Conservation (phyloP, 2,329 filamentous ascomycete genomes). For the Talaromyces atroroseus region DNA sequence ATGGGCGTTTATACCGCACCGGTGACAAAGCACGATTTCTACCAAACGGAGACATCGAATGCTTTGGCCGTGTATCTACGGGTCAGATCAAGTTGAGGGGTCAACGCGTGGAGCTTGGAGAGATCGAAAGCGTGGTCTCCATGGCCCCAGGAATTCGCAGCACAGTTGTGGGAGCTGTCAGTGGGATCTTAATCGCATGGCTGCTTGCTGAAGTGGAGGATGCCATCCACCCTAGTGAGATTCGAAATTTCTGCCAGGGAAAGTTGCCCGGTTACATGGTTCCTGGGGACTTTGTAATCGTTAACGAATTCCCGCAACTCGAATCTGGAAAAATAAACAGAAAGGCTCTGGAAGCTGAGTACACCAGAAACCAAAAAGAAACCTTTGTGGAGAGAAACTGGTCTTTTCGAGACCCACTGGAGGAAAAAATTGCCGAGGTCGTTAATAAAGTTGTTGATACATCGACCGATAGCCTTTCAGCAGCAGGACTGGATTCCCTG, state of each 20-base stretch:
- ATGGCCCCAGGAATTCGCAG: constrained; percentile 58
- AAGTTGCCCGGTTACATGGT: constrained; percentile 85
- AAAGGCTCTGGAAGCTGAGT: constrained; percentile 55
- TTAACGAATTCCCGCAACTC: constrained; percentile 64
- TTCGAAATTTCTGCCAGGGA: constrained; percentile 58
- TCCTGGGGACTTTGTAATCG: constrained; percentile 64
- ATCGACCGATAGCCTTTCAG: constrained; percentile 42
- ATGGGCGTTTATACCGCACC: constrained; percentile 72
- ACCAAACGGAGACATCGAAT: constrained; percentile 67
- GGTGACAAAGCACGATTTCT: constrained; percentile 74
- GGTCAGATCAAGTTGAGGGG: constrained; percentile 85
- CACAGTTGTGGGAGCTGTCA: constrained; percentile 62
- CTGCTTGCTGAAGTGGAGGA: constrained; percentile 51
- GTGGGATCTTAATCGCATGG: constrained; percentile 67
- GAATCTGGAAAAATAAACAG: constrained; percentile 80
- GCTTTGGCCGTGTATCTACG: constrained; percentile 69
- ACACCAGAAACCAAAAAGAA: constrained; percentile 30
- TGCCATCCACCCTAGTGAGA: constrained; percentile 33
- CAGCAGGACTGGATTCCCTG: constrained; percentile 62
- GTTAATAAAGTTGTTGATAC: constrained; percentile 41
- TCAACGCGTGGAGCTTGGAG: constrained; percentile 74
- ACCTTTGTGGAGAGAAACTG: constrained; percentile 11
- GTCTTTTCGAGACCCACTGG: constrained; percentile 20
- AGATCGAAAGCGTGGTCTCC: constrained; percentile 66
- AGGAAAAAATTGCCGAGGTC: constrained; percentile 34